phyloP scores from a whole-genome alignment of 2,329 filamentous ascomycete species.

The Acephala macrosclerotiorum region DNA sequence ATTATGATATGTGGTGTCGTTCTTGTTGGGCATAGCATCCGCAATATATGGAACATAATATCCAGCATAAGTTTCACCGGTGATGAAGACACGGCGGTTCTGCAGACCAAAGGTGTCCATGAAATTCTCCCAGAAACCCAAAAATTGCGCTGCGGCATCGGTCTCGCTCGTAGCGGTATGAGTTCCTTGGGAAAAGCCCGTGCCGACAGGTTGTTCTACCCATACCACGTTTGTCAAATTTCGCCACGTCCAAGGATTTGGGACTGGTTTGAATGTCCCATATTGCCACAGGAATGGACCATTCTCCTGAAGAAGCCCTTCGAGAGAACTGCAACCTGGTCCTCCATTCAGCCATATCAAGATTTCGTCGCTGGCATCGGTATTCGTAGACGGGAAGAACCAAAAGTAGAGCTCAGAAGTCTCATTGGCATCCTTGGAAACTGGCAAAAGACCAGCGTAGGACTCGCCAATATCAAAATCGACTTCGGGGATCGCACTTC shows the following conservation, averaged over 20 bases:
- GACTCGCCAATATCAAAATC: conserved; percentile 72
- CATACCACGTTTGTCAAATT: conserved; percentile 43
- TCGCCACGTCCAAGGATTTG: conserved; percentile 40
- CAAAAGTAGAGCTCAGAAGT: conserved; percentile 67
- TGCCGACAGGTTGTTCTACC: conserved; percentile 43
- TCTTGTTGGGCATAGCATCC: conserved; percentile 73
- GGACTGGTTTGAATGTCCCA: conserved; percentile 63
- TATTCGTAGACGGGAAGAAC: conserved; percentile 68
- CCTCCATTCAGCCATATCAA: conserved; percentile 61
- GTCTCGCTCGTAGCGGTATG: conserved; percentile 70
- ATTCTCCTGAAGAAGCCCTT: conserved; percentile 78
- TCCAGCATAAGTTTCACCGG: conserved; percentile 66
- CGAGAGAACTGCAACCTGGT: conserved; percentile 67
- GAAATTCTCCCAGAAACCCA: conserved; percentile 83
- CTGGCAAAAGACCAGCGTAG: conserved; percentile 68
- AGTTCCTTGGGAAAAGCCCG: conserved; percentile 45
- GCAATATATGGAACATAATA: conserved; percentile 76
- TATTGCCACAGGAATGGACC: conserved; percentile 76
- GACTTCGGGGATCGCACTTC: conserved; percentile 70
- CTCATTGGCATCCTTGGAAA: conserved; percentile 57
- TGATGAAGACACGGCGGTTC: conserved; percentile 73
- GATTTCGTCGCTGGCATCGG: conserved; percentile 61
- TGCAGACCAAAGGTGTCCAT: conserved; percentile 73
- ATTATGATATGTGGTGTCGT: conserved; percentile 66
- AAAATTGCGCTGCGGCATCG: conserved; percentile 74